Conservation (phyloP, 2,329 filamentous ascomycete genomes). For the Paecilomyces sp. region DNA sequence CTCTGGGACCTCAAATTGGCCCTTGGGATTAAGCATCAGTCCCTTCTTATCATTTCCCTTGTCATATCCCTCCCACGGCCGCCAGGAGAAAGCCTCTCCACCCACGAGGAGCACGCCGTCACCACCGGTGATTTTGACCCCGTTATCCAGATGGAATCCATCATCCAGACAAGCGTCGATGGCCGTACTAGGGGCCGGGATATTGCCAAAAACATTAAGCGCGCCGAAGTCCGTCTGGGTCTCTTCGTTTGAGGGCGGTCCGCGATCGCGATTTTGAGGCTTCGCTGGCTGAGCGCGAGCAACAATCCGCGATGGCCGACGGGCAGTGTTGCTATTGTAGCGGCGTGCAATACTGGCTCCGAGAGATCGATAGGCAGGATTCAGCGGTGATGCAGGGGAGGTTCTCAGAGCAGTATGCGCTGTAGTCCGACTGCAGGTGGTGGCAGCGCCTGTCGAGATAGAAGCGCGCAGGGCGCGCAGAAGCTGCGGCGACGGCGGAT, state of each 20-base stretch:
- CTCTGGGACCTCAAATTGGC: constrained; percentile 69
- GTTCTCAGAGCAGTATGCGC: neutral
- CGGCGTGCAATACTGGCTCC: constrained; percentile 5
- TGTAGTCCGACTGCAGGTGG: neutral
- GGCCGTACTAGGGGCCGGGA: constrained; percentile 69
- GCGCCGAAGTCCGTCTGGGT: constrained; percentile 65
- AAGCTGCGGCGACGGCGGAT: constrained; percentile 34
- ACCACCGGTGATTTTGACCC: constrained; percentile 61
- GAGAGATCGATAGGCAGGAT: neutral
- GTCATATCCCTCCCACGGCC: constrained; percentile 60
- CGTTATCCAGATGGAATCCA: constrained; percentile 82
- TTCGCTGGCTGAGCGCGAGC: constrained; percentile 27
- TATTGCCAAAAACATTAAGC: constrained; percentile 71
- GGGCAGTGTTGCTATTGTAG: constrained; percentile 16
- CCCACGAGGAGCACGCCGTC: constrained; percentile 71
- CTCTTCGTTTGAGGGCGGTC: constrained; percentile 53
- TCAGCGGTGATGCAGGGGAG: neutral
- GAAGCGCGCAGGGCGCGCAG: constrained; percentile 34
- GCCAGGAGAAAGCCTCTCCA: constrained; percentile 84
- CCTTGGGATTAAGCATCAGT: constrained; percentile 62
- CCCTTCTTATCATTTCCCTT: constrained; percentile 28
- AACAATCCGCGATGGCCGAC: constrained; percentile 23
- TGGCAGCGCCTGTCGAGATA: constrained; percentile 9
- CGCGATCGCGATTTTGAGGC: constrained; percentile 48
- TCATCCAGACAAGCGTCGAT: constrained; percentile 75